Evolutionary conservation across 1,284 basidiomycete genomes (phyloP), one percentile per base, ranked within the genome.

Genomic region (Apiotrichum laibachii): DNA sequence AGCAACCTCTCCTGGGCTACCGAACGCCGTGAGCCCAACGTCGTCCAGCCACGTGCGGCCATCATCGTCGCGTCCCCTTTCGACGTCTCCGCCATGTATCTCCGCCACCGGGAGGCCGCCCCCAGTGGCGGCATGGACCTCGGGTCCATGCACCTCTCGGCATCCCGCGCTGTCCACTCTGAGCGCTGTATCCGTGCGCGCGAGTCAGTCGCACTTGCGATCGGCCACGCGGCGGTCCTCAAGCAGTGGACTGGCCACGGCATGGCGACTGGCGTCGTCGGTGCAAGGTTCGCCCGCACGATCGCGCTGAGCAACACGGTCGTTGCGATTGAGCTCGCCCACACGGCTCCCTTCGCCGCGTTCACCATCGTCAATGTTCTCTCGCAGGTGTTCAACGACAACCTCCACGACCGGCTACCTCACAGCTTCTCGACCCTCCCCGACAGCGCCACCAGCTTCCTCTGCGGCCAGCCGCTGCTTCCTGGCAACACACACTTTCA

Each of bases 241-340:
- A 34, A 44, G 26, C 42, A 44, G 42, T 12, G n/a, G n/a, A n/a
- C 42, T 5, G 51, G 51, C 40, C n/a, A 33, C n/a, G 51, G 51
- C 8, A n/a, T 53, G 7, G 22, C 12, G 5, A n/a, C 44, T 10
- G 51, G 31, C 3, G 11, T 45, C 6, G 51, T 43, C 10, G 51
- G 51, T 4, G 12, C 40, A 12, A 22, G 40, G 5, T 44, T 53
- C 19, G 15, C 42, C 12, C 51, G 51, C 21, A n/a, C 21, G n/a
- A n/a, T 44, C 11, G 42, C 42, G 4, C n/a, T 53, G 9, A 44
- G 26, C 13, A n/a, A 53, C 51, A 43, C 40, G 4, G n/a, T 45
- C 5, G 42, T 35, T n/a, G 40, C n/a, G 1, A 31, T 44, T 9
- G 51, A 53, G 33, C 40, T 53, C 18, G 11, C n/a, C 12, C 22